Evolutionary conservation across 2,329 filamentous ascomycete genomes (phyloP).

Genomic region (Colletotrichum sp.): DNA sequence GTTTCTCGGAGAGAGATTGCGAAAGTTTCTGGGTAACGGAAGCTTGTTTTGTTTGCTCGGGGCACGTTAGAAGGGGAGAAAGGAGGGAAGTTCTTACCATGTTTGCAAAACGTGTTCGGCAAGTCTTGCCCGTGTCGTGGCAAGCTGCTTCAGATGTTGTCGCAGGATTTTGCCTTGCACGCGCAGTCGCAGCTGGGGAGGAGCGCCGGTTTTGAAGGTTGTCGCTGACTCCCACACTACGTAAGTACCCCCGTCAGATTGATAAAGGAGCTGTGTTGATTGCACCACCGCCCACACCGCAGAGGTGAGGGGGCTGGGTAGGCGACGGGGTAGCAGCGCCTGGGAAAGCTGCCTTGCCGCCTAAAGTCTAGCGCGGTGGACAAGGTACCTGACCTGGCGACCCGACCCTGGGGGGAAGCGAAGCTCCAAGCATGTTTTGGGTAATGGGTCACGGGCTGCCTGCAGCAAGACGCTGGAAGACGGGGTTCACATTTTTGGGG

Average conservation of each 20-base stretch:
- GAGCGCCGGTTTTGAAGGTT: not conserved
- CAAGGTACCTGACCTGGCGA: not conserved
- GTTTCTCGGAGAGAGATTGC: not conserved
- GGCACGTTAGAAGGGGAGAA: not conserved
- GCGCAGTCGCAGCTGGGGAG: not conserved
- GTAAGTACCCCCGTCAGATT: not conserved
- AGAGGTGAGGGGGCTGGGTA: not conserved
- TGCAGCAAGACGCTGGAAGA: not conserved
- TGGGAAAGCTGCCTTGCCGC: not conserved
- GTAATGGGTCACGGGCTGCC: conserved; percentile 10
- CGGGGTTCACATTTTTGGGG: not conserved
- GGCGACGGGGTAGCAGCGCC: not conserved
- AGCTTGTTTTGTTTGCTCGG: not conserved
- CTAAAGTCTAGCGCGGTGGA: not conserved
- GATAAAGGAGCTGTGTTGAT: not conserved
- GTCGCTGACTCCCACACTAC: not conserved
- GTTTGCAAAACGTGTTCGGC: not conserved
- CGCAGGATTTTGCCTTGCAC: not conserved
- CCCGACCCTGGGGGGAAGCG: not conserved
- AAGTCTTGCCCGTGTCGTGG: not conserved
- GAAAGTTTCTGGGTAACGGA: not conserved
- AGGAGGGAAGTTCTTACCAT: not conserved
- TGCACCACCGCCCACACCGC: not conserved
- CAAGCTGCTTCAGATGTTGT: not conserved
- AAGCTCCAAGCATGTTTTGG: not conserved